Evolutionary conservation across 345 rosid species (phyloP).

Genomic region (Citrus sinensis): DNA sequence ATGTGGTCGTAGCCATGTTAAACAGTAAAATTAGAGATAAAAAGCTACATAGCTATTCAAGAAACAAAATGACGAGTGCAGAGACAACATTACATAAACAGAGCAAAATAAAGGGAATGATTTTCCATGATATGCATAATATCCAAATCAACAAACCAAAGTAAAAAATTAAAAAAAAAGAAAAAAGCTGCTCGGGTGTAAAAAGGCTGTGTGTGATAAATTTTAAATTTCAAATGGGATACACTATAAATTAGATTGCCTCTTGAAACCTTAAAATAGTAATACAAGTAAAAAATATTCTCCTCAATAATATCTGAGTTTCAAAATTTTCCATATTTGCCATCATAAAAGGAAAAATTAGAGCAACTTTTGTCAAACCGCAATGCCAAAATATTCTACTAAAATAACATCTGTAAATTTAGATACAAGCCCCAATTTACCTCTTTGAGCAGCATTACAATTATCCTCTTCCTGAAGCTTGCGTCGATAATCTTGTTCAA

Average conservation of each 20-base stretch:
- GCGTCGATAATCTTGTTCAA: slow-evolving; percentile 95
- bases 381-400: background rate
- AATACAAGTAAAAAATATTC: background rate
- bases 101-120: background rate
- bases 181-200: background rate
- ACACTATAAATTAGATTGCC: background rate
- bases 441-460: slow-evolving; percentile 68
- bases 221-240: background rate
- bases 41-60: background rate
- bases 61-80: background rate
- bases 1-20: background rate
- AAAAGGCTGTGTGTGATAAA: background rate
- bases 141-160: background rate
- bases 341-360: background rate
- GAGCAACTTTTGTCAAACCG: background rate
- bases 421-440: slow-evolving; percentile 28
- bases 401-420: slow-evolving; percentile 2
- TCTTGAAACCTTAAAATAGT: background rate
- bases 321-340: background rate
- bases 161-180: background rate
- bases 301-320: background rate
- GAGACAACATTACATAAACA: slow-evolving; percentile 2
- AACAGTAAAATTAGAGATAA: slow-evolving; percentile 7
- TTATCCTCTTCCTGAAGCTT: slow-evolving; percentile 91
- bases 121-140: background rate